phyloP scores from a whole-genome alignment of 2,329 filamentous ascomycete species.

The Boeremia exigua region DNA sequence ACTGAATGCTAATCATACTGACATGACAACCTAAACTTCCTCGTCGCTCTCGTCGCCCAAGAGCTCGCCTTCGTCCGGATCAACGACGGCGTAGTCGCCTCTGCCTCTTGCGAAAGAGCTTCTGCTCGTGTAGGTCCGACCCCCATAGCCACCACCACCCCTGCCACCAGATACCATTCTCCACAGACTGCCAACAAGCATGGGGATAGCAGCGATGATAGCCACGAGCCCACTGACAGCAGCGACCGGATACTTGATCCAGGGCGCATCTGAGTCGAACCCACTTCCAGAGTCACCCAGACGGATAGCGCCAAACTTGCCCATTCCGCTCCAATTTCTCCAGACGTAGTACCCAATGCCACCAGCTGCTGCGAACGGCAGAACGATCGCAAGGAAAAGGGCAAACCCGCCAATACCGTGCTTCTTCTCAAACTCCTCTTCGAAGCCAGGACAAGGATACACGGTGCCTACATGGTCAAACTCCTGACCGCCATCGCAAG shows the following conservation, averaged over 20 bases:
- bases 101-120: slow-evolving; percentile 86
- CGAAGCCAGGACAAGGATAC: slow-evolving; percentile 75
- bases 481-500: slow-evolving; percentile 77
- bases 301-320: slow-evolving; percentile 87
- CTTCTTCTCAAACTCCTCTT: slow-evolving; percentile 80
- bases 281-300: slow-evolving; percentile 69
- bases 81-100: slow-evolving; percentile 86
- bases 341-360: slow-evolving; percentile 84
- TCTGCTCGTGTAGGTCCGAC: slow-evolving; percentile 81
- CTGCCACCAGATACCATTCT: slow-evolving; percentile 62
- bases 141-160: slow-evolving; percentile 55
- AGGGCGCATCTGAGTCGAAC: slow-evolving; percentile 71
- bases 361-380: slow-evolving; percentile 74
- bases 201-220: slow-evolving; percentile 62
- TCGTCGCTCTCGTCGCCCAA: slow-evolving; percentile 93
- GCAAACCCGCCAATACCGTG: slow-evolving; percentile 72
- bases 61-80: slow-evolving; percentile 93
- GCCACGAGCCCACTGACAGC: slow-evolving; percentile 62
- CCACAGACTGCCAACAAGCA: slow-evolving; percentile 76
- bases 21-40: slow-evolving; percentile 63
- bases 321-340: slow-evolving; percentile 82
- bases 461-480: slow-evolving; percentile 70
- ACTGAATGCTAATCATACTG: not conserved
- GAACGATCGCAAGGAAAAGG: slow-evolving; percentile 83
- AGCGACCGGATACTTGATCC: slow-evolving; percentile 76